phyloP scores from a whole-genome alignment of 148 eudicot genomes.

The Silene uniflora region DNA sequence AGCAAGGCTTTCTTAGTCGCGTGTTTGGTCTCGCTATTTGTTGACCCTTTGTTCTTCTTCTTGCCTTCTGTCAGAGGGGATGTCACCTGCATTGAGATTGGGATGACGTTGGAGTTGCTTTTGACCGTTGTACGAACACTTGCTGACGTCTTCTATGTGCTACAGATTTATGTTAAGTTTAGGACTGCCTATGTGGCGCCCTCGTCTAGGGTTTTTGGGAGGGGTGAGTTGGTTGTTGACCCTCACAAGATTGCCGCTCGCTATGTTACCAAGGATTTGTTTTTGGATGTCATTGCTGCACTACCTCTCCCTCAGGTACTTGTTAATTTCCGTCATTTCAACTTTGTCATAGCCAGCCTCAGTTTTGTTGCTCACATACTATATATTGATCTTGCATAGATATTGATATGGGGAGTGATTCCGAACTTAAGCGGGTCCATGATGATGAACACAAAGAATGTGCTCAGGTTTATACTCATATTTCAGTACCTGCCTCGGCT shows the following conservation, averaged over 20 bases:
- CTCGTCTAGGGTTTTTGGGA: slow-evolving; percentile 74
- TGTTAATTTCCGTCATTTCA: too few relatives aligned
- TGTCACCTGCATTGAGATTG: slow-evolving; percentile 49
- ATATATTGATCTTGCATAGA: slow-evolving; percentile 37
- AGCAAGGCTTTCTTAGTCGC: slow-evolving; percentile 51
- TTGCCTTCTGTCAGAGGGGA: slow-evolving; percentile 35
- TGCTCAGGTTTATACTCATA: slow-evolving; percentile 52
- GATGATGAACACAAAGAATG: slow-evolving; percentile 59
- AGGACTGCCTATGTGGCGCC: slow-evolving; percentile 82
- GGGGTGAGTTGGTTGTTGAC: slow-evolving; percentile 80
- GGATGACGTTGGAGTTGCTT: slow-evolving; percentile 36
- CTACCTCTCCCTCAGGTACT: slow-evolving; percentile 91
- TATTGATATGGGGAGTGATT: slow-evolving; percentile 62
- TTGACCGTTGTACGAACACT: slow-evolving; percentile 54
- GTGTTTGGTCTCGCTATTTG: slow-evolving; percentile 52
- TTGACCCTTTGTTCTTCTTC: slow-evolving; percentile 79
- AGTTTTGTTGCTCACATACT: too few relatives aligned
- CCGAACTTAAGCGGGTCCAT: slow-evolving; percentile 61
- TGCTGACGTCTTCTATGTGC: slow-evolving; percentile 49
- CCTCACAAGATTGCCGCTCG: slow-evolving; percentile 49
- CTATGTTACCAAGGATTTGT: slow-evolving; percentile 46
- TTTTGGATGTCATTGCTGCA: slow-evolving; percentile 67
- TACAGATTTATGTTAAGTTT: slow-evolving; percentile 66
- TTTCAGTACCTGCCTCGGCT: slow-evolving; percentile 61
- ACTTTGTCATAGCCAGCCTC: too few relatives aligned